Conservation (phyloP, 2,329 filamentous ascomycete species). For the Colletotrichum tanaceti region DNA sequence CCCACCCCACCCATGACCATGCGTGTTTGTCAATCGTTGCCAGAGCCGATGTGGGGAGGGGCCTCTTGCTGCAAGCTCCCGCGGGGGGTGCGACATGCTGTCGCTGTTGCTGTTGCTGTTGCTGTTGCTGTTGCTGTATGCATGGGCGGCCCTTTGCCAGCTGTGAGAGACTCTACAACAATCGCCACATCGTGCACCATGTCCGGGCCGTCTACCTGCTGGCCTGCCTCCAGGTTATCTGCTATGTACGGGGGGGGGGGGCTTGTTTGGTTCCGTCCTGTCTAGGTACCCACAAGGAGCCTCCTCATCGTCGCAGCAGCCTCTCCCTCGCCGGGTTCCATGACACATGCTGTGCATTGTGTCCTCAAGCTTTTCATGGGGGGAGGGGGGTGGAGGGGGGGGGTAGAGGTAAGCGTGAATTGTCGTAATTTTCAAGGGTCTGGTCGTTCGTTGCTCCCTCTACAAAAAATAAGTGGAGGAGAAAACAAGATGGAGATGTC, state of each 20-base stretch:
- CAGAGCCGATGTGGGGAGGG: constrained; percentile 1
- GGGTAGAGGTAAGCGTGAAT: constrained; percentile 4
- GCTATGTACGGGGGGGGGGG: too few relatives aligned
- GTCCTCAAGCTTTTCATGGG: constrained; percentile 9
- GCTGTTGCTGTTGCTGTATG: too few relatives aligned
- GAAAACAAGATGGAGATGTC: not conserved
- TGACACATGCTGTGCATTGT: constrained; percentile 23
- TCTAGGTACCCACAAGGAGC: not conserved
- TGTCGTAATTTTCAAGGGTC: constrained; percentile 24
- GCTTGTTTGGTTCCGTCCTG: not conserved
- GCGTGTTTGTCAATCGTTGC: constrained; percentile 17
- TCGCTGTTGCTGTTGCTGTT: too few relatives aligned
- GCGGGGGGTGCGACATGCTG: not conserved
- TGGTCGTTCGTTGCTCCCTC: constrained; percentile 1
- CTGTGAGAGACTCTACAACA: not conserved
- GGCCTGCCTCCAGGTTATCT: not conserved
- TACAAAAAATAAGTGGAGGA: not conserved
- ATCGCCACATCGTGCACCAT: not conserved
- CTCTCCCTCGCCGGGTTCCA: constrained; percentile 14
- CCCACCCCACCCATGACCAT: not conserved
- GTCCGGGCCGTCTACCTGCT: not conserved
- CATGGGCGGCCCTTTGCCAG: not conserved
- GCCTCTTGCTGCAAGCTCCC: constrained; percentile 12
- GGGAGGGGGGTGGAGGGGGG: not conserved
- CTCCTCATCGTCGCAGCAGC: constrained; percentile 3